A percentile compares a stretch with the other conserved stretches of the same genome.
phyloP scores from a whole-genome alignment of 192 early-diverging fungal species.

The Fimicolochytrium jonesii region DNA sequence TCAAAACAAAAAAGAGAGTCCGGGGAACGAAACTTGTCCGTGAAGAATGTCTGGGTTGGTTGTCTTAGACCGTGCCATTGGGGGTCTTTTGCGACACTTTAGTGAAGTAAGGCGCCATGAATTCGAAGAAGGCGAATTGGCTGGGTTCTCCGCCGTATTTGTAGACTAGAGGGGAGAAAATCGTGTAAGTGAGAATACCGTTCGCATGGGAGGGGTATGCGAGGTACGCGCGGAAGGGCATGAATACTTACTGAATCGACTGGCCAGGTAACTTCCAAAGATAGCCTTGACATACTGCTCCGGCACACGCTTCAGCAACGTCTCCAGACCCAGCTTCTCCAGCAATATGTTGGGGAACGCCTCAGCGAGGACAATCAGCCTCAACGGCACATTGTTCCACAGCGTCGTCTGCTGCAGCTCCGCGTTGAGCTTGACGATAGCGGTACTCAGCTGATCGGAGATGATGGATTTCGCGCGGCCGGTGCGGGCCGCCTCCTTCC shows the following conservation, averaged over 20 bases:
- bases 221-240: neutral
- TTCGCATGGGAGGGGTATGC: too few species aligned
- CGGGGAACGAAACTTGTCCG: too few species aligned
- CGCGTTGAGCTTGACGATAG: slow-evolving; percentile 90
- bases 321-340: slow-evolving; percentile 85
- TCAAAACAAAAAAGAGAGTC: neutral
- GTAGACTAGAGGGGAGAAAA: slow-evolving; percentile 58
- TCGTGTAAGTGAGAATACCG: neutral
- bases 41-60: too few species aligned
- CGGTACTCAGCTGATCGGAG: slow-evolving; percentile 86
- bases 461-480: slow-evolving; percentile 76
- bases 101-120: slow-evolving; percentile 72
- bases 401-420: slow-evolving; percentile 86
- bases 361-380: slow-evolving; percentile 75
- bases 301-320: slow-evolving; percentile 82
- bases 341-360: slow-evolving; percentile 93
- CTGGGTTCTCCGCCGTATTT: slow-evolving; percentile 88
- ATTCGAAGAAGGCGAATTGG: slow-evolving; percentile 98
- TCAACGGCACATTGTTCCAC: slow-evolving; percentile 86
- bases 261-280: slow-evolving; percentile 94
- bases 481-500: slow-evolving; percentile 80
- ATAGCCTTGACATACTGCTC: slow-evolving; percentile 95
- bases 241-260: slow-evolving; percentile 64
- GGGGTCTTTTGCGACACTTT: slow-evolving; percentile 27
- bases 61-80: neutral